phyloP scores from a whole-genome alignment of 306 rosid species.

The Cucurbita pepo region DNA sequence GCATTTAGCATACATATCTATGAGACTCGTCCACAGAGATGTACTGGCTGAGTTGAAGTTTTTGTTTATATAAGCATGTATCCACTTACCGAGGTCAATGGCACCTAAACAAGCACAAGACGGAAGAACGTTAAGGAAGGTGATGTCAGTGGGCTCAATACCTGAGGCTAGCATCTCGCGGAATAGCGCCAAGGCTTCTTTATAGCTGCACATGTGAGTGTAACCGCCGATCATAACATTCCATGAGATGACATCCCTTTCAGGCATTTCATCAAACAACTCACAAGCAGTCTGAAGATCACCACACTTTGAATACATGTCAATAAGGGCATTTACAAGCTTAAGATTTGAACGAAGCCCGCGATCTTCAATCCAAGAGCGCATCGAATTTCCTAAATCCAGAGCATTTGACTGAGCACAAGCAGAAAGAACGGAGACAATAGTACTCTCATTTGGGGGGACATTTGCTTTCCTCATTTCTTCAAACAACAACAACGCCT shows the following conservation, averaged over 20 bases:
- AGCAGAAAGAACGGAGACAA: conserved; percentile 48
- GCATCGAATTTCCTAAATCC: conserved; percentile 44
- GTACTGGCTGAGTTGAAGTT: conserved; percentile 24
- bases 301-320: conserved; percentile 74
- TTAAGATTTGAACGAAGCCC: conserved; percentile 34
- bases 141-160: conserved; percentile 57
- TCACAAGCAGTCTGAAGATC: conserved; percentile 37
- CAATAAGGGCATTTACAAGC: conserved; percentile 47
- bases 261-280: conserved; percentile 45
- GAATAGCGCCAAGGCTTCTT: conserved; percentile 53
- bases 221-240: conserved; percentile 78
- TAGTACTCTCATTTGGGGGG: conserved; percentile 39
- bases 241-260: conserved; percentile 67
- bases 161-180: conserved; percentile 43
- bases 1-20: conserved; percentile 79
- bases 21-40: conserved; percentile 55
- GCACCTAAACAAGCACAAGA: conserved; percentile 75
- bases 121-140: conserved; percentile 60
- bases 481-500: conserved; percentile 36
- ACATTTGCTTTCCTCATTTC: conserved; percentile 36
- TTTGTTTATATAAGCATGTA: conserved; percentile 57
- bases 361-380: conserved; percentile 38
- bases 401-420: conserved; percentile 45
- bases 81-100: conserved; percentile 82
- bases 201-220: conserved; percentile 25